Evolutionary conservation across 23 red algal genomes (phyloP).

Genomic region (Gracilaria caudata): DNA sequence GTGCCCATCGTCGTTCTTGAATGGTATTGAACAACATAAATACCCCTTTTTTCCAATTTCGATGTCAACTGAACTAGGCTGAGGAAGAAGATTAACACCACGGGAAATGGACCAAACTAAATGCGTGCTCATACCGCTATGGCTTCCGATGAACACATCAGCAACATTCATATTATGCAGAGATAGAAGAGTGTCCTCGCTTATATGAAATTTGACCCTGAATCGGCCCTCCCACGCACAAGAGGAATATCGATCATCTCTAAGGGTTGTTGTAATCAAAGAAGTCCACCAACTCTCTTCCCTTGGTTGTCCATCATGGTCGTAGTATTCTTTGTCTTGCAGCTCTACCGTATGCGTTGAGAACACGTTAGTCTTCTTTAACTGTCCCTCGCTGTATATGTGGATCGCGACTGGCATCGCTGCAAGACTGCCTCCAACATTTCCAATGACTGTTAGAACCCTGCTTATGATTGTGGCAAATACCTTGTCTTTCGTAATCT

Average conservation of each 20-base stretch:
- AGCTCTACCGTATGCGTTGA: conserved; percentile 43
- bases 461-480: conserved; percentile 36
- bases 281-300: conserved; percentile 39
- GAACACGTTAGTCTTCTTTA: conserved; percentile 9
- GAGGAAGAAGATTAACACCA: conserved; percentile 50
- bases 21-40: conserved; percentile 57
- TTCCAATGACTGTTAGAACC: conserved; percentile 34
- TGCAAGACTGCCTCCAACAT: conserved; percentile 38
- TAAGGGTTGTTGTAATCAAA: conserved; percentile 16
- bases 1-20: conserved; percentile 44
- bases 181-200: conserved; percentile 50
- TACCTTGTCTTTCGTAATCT: conserved; percentile 31
- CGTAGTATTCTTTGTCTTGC: conserved; percentile 56
- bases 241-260: background rate
- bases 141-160: conserved; percentile 65
- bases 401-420: conserved; percentile 51
- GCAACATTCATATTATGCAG: conserved; percentile 64
- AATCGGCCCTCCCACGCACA: background rate
- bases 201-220: conserved; percentile 43
- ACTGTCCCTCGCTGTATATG: conserved; percentile 60
- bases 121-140: conserved; percentile 49
- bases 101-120: conserved; percentile 57
- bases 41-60: conserved; percentile 61
- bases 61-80: conserved; percentile 22
- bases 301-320: conserved; percentile 15